Evolutionary conservation across 768 basidiomycete species (phyloP).

Genomic region (Tubosaeta brunneosetosa): DNA sequence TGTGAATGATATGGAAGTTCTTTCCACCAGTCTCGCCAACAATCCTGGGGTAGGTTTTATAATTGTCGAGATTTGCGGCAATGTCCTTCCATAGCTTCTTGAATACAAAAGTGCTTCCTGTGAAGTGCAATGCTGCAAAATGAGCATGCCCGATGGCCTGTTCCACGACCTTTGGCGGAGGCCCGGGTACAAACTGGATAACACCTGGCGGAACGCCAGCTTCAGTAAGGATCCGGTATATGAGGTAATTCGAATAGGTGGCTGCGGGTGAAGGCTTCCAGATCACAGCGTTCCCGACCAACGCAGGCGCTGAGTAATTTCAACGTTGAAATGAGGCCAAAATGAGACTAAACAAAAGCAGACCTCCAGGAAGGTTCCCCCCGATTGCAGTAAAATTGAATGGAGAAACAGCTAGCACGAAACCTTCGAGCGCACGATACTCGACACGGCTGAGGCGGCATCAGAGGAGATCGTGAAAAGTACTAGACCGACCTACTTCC

Average conservation of each 20-base stretch:
- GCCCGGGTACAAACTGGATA: slow-evolving; percentile 94
- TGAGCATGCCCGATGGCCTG: slow-evolving; percentile 73
- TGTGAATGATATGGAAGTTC: slow-evolving; percentile 95
- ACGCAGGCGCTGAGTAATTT: slow-evolving; percentile 60
- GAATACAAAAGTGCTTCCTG: slow-evolving; percentile 93
- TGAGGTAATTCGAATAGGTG: slow-evolving; percentile 90
- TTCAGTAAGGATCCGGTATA: slow-evolving; percentile 87
- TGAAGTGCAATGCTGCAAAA: slow-evolving; percentile 94
- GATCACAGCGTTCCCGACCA: slow-evolving; percentile 91
- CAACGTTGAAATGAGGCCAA: not conserved
- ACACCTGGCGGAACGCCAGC: slow-evolving; percentile 93
- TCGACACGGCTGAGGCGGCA: slow-evolving; percentile 69
- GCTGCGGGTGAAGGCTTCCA: slow-evolving; percentile 99
- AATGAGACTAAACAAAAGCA: slow-evolving; percentile 1
- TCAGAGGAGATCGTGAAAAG: slow-evolving; percentile 7
- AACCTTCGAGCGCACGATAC: slow-evolving; percentile 97
- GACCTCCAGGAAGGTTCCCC: slow-evolving; percentile 82
- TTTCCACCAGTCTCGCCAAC: slow-evolving; percentile 99
- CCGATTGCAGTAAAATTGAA: slow-evolving; percentile 99
- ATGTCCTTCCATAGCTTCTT: slow-evolving; percentile 97
- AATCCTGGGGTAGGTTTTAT: slow-evolving; percentile 87
- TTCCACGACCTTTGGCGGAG: slow-evolving; percentile 77
- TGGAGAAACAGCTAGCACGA: slow-evolving; percentile 94
- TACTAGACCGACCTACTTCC: slow-evolving; percentile 70
- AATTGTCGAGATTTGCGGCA: slow-evolving; percentile 79